A percentile compares a stretch with the other conserved stretches of the same genome.
These are phyloP conservation scores for Hypoxylon trugodes DNA, from an alignment of 495 filamentous ascomycete species.

Conservation along the genomic window DNA sequence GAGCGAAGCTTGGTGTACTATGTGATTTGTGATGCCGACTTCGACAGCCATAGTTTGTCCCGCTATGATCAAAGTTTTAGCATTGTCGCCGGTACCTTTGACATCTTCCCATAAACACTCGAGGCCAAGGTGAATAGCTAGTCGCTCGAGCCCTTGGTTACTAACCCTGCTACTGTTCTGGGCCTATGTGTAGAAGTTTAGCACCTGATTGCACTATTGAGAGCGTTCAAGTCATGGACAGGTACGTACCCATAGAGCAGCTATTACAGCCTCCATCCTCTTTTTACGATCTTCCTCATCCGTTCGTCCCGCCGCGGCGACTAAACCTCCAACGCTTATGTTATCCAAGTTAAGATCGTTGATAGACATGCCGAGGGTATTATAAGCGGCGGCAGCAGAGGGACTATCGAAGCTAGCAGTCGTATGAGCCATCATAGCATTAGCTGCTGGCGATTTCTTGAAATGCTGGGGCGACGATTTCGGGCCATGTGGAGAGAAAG, in stretches of 20 bases:
- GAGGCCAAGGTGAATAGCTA: conserved; percentile 74
- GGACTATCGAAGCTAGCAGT: conserved; percentile 63
- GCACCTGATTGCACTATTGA: conserved; percentile 9
- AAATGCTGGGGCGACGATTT: conserved; percentile 63
- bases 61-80: conserved; percentile 72
- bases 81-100: conserved; percentile 49
- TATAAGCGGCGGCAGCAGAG: conserved; percentile 58
- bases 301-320: conserved; percentile 45
- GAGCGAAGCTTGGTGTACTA: conserved; percentile 58
- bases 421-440: conserved; percentile 44
- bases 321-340: conserved; percentile 43
- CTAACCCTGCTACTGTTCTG: conserved; percentile 68
- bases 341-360: conserved; percentile 55
- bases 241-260: conserved; percentile 51
- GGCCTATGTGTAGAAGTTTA: conserved; percentile 22
- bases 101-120: conserved; percentile 76
- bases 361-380: conserved; percentile 50
- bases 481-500: conserved; percentile 60
- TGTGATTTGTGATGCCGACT: conserved; percentile 59
- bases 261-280: conserved; percentile 63
- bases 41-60: conserved; percentile 68
- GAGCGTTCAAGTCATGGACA: conserved; percentile 35
- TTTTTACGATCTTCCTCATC: conserved; percentile 68
- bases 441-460: conserved; percentile 61
- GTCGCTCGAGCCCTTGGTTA: conserved; percentile 79